These are phyloP conservation scores for Didymella pinodella DNA, from an alignment of 2,329 filamentous ascomycete genomes.

Conservation along the genomic window DNA sequence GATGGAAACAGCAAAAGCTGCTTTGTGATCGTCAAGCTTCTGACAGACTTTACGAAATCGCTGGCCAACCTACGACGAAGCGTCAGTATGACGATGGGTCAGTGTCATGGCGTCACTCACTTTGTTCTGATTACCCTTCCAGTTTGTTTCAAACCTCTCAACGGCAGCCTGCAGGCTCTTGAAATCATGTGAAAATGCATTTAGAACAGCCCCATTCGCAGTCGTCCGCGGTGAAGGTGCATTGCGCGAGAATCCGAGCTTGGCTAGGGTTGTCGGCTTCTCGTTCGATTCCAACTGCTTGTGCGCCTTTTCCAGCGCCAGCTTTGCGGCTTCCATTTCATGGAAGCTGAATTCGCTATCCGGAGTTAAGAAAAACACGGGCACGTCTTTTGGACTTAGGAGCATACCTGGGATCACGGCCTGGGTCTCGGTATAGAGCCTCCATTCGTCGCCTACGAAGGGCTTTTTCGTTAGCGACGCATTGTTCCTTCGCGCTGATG, in stretches of 20 bases:
- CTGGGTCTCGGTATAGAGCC: background rate
- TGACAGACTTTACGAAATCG: conserved; percentile 2
- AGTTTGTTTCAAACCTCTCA: background rate
- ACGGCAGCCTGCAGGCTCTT: background rate
- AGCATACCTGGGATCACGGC: background rate
- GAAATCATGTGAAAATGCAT: background rate
- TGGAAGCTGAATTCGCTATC: too few species aligned
- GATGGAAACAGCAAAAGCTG: background rate
- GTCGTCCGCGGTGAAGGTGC: background rate
- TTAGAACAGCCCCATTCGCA: background rate
- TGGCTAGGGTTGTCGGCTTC: background rate
- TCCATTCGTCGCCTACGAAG: background rate
- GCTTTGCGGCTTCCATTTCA: background rate
- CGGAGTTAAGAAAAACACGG: too few species aligned
- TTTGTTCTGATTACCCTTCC: background rate
- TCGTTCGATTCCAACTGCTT: background rate
- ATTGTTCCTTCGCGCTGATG: background rate
- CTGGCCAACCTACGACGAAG: background rate
- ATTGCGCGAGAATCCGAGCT: background rate
- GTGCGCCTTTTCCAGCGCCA: background rate
- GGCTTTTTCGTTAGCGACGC: background rate
- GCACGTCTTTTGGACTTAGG: too few species aligned
- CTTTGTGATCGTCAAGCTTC: background rate
- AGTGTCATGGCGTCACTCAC: background rate
- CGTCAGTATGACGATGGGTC: background rate